Base-by-base conservation (phyloP, 1,284 basidiomycete species). In the Trichosporon asahii region DNA sequence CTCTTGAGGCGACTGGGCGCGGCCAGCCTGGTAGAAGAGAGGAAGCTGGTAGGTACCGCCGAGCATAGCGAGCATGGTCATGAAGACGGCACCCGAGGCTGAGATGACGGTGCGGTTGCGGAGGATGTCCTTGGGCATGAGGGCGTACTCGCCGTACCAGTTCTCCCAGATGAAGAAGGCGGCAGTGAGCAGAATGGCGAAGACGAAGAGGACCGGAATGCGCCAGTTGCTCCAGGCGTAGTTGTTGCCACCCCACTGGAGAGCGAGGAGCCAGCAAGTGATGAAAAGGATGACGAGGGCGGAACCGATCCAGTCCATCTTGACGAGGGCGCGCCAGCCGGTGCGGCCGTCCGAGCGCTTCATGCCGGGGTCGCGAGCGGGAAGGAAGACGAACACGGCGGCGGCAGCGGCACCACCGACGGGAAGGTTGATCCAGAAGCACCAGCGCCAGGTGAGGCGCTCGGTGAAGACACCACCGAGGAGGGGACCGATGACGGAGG, bases 401-500 rank as follows among this genome's bases (percentile, higher is more conserved):
- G 76, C 73, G 60, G 81, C 80, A 8, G 84, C 80, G 66, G 75
- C 65, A 71, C 75, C 80, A 60, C 83, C 84, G 67, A 85, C 77
- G 6, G 85, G 85, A 0, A 87, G 78, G 77, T 86, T 86, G 78
- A 86, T 86, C 78, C 82, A 85, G 79, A 85, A 86, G 72, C 83
- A 85, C 69, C 78, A 84, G 60, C 85, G 75, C 85, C 86, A 86
- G 0, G 81, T 79, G 37, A 84, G 83, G 21, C 78, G 78, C 66
- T 86, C 82, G 23, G 84, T 85, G 73, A 86, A 86, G 4, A 81
- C 84, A 44, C 84, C 84, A 29, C 83, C 84, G 7, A 85, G 73
- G 15, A 84, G 73, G 0, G 84, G 83, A 7, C 82, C 82, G 40
- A 82, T 75, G 44, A 83, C 79, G 23, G 75, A 77, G 2, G 81